Base-by-base conservation (phyloP, 169 alveolate genomes). In the Babesia ovis region DNA sequence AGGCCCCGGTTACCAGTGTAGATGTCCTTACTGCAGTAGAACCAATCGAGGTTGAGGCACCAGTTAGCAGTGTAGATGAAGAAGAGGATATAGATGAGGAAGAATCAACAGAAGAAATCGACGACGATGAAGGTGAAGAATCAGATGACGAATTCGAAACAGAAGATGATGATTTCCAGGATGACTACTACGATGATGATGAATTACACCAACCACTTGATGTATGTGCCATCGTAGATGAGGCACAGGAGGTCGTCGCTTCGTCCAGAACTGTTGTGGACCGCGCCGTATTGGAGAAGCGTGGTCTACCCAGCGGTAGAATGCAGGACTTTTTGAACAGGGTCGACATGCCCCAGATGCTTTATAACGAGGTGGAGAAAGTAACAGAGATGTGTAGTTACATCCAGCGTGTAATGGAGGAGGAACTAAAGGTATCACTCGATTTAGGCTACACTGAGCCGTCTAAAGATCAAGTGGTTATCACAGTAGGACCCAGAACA, bases 371-470 rank as follows among this genome's bases (percentile, higher is more conserved):
- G 27, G 27, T 27, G 20, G 62, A 41, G 16, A 27, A 23, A 35
- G 51, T 59, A 32, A 45, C 57, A 16, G 54, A 37, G 29, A 27
- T 72, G 59, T 72, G 56, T 32, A 23, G 3, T 20, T 72, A 72
- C 18, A 72, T 72, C 27, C 83, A 72, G 57, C 37, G 42, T 43
- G 46, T 72, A 12, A 45, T 72, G 51, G 83, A 53, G 62, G 75
- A 37, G 42, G 83, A 72, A 42, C 27, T 57, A 20, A 37, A 6
- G 55, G 55, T 20, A 5, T 5, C 20, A 8, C 11, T 34, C 12
- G 67, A 9, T 4, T 22, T 57, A 5, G 23, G 37, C 14, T 3
- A 9, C 1, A 29, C 31, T 22, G 79, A 64, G 46, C 74, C 73
- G 6, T 59, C 62, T 43, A 51, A 25, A 11, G 83, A 72, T 39